Evolutionary conservation across 768 basidiomycete genomes (phyloP).

Genomic region (Hypsizygus marmoreus): DNA sequence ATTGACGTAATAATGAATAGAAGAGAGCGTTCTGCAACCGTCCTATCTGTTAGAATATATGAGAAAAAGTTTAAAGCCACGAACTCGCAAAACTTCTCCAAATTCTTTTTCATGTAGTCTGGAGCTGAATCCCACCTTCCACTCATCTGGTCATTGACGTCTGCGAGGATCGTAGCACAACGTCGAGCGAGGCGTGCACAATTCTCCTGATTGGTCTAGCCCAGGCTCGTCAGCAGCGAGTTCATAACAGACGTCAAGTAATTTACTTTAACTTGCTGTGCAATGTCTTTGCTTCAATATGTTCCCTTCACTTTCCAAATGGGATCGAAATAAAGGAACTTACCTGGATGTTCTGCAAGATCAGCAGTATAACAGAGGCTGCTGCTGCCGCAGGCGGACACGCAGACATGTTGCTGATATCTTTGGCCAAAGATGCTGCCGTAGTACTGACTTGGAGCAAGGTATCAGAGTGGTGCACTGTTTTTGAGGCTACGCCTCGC

Average conservation of each 20-base stretch:
- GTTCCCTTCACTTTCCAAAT: too few relatives aligned
- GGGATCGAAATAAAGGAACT: not conserved
- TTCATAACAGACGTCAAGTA: not conserved
- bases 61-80: not conserved
- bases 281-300: too few relatives aligned
- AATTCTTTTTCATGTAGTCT: conserved; percentile 6
- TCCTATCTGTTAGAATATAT: not conserved
- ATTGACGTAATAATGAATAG: conserved; percentile 7
- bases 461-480: not conserved
- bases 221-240: not conserved
- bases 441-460: conserved; percentile 6
- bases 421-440: conserved; percentile 8
- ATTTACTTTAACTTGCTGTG: conserved; percentile 10
- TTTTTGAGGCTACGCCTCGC: not conserved
- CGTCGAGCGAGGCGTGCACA: conserved; percentile 12
- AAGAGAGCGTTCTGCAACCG: conserved; percentile 8
- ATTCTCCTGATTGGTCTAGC: conserved; percentile 13
- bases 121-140: conserved; percentile 15
- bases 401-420: conserved; percentile 11
- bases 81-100: conserved; percentile 15
- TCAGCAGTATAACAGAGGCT: conserved; percentile 9
- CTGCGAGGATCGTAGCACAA: conserved; percentile 4
- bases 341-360: conserved; percentile 12
- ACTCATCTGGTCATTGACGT: conserved; percentile 12
- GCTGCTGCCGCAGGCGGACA: conserved; percentile 14